Conservation (phyloP, 768 basidiomycete species). For the Coprinellus aureogranulatus region DNA sequence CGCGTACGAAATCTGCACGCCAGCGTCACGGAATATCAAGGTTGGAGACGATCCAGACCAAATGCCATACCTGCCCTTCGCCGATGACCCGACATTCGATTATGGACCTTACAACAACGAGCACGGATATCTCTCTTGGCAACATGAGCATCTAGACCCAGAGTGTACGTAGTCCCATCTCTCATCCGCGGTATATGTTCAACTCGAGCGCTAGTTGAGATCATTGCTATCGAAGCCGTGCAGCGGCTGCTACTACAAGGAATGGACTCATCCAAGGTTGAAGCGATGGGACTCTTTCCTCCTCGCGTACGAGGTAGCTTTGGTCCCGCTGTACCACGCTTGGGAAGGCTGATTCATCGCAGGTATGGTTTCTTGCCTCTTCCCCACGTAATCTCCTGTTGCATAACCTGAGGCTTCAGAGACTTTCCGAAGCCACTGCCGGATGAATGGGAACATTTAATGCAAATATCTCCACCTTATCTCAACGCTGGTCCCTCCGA, state of each 20-base stretch:
- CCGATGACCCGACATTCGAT: conserved; percentile 58
- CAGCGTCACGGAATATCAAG: conserved; percentile 43
- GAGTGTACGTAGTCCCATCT: conserved; percentile 29
- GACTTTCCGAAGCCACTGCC: conserved; percentile 32
- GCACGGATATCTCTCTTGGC: conserved; percentile 54
- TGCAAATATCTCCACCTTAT: conserved; percentile 5
- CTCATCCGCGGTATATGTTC: background rate
- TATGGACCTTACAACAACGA: conserved; percentile 34
- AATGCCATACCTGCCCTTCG: conserved; percentile 61
- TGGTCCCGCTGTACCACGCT: conserved; percentile 2
- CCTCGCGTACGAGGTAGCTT: background rate
- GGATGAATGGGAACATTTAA: conserved; percentile 6
- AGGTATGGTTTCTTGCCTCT: background rate
- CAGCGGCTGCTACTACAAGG: conserved; percentile 39
- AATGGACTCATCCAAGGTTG: conserved; percentile 45
- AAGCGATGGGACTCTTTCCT: conserved; percentile 47
- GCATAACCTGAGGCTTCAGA: conserved; percentile 18
- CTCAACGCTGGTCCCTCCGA: conserved; percentile 14
- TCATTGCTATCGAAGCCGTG: conserved; percentile 48
- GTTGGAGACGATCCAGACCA: conserved; percentile 56
- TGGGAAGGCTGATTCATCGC: conserved; percentile 1
- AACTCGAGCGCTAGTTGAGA: conserved; percentile 36
- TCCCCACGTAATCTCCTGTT: background rate
- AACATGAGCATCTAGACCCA: conserved; percentile 28
- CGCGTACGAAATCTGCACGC: conserved; percentile 57